Base-by-base conservation (phyloP, 2,329 filamentous ascomycete genomes). In the Clonostachys chloroleuca region DNA sequence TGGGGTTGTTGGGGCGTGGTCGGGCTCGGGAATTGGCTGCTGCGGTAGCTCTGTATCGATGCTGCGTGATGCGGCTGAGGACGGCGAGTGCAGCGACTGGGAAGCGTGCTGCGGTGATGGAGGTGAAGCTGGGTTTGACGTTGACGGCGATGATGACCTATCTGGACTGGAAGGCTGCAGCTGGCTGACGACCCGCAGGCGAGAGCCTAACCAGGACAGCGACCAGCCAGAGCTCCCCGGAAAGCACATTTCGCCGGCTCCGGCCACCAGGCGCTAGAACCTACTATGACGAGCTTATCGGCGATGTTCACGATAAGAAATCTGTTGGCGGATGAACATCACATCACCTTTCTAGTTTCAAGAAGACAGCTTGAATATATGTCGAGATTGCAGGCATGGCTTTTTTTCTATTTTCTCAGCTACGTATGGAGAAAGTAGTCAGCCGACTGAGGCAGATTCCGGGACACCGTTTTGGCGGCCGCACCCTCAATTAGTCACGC, bases 21-120 rank as follows among this genome's bases (percentile, higher is more conserved):
- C 16, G 41, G 14, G 48, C 12, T 16, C 13, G 24, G 9, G 40
- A 5, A 18, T 43, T 12, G 20, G 18, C 17, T 44, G 34, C 17
- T 14, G 45, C 36, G 12, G 30, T 44, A 17, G 16, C 16, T 41
- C 45, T 47, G 33, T 8, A 40, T 10, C 8, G 4, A 6, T 47
- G 20, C 43, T 34, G 43, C 47, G 33, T 34, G 50, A 53, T 47
- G 48, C 41, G 37, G 47, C 50, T 40, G 45, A 34, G 47, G 48
- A 34, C 35, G 46, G 49, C 43, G 54, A 40, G 47, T 40, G 18
- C 17, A 12, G 36, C 14, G 17, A 39, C 36, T 18, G 14, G 36
- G 36, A 12, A n/a, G 36, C 24, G 24, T 30, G 24, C 24, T 30
- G 36, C 17, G 36, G 12, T 39, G 36, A 8, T n/a, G 17, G 36